Evolutionary conservation across 768 basidiomycete species (phyloP), one percentile per base, ranked within the genome.

Genomic region (Sutorius australiensis): DNA sequence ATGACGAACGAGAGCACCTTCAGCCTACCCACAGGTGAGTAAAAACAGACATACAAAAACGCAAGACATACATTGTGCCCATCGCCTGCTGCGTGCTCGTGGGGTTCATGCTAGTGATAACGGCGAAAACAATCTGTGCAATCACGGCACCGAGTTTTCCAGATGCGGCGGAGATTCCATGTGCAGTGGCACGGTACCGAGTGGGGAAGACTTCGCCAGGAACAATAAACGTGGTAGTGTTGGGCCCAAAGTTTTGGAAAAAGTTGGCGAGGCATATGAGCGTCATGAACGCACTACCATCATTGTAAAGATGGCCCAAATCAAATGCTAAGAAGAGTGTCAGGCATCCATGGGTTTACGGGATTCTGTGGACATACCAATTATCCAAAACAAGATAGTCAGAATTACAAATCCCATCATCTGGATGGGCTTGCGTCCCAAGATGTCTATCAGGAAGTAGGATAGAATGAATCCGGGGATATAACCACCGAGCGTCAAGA

Each of bases 201-300:
- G 90, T 92, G 1, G 90, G 90, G 80, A 90, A 92, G 30, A 75
- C 78, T 65, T 92, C 90, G 46, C 86, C 87, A 0, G 90, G 88
- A 12, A 91, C 73, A 50, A 90, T 61, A 69, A 92, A 92, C 0
- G 88, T 89, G 1, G 87, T 90, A 1, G 78, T 78, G 59, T 89
- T 88, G 12, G 84, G 86, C 0, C 86, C 89, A 56, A 89, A 91
- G 70, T 92, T 91, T 73, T 87, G 85, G 83, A 90, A 89, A 73
- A 89, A 89, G 67, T 87, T 85, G 61, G 88, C 79, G 14, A 92
- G 71, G 67, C 87, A 87, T 73, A 91, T 91, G 21, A 89, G 76
- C 68, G 83, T 83, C 46, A 89, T 80, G 66, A 92, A 88, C 5
- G 76, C 85, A 12, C 55, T 73, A 12, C 69, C 65, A 6, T 65